Base-by-base conservation (phyloP, 352 stramenopile genomes). In the Pythium utonaiense region DNA sequence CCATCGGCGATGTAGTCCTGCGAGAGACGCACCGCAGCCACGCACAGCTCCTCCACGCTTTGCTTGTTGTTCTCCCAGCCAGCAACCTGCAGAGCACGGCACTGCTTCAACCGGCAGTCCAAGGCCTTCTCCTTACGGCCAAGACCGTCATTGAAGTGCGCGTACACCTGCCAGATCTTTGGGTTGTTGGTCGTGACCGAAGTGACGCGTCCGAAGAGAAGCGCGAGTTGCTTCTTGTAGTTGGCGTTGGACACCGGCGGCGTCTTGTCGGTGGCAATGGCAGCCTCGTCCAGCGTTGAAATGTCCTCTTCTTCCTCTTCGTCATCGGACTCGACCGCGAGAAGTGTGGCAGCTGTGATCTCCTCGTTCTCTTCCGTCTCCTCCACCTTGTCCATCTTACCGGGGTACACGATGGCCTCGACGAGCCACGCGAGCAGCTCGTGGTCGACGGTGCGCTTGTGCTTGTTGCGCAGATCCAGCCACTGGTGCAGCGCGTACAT, bases 401-500 rank as follows among this genome's bases (percentile, higher is more conserved):
- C 70, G 0, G 77, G 73, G 66, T 78, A 93, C 55, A 92, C 75
- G 36, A 95, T 87, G 10, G 77, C 78, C 57, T 95, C 77, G 3
- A 93, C 83, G 13, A 95, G 76, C 82, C 81, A 91, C 60, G 82
- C 82, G 7, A 95, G 75, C 69, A 93, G 75, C 52, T 92, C 76
- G 48, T 80, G 74, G 60, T 93, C 86, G 0, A 95, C 53, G 10
- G 74, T 73, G 6, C 81, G 83, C 41, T 91, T 89, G 73, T 93
- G 86, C 65, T 95, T 95, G 53, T 67, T 42, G 36, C 86, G 81
- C 73, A 95, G 60, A 66, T 92, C 82, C 25, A 95, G 62, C 31
- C 90, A 78, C 62, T 93, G 81, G 56, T 95, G 83, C 66, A 90
- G 81, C 24, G 75, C 83, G 65, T 95, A 93, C 66, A 95, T 91